phyloP scores from a whole-genome alignment of 192 early-diverging fungal species.

The Pecoramyces ruminantium region DNA sequence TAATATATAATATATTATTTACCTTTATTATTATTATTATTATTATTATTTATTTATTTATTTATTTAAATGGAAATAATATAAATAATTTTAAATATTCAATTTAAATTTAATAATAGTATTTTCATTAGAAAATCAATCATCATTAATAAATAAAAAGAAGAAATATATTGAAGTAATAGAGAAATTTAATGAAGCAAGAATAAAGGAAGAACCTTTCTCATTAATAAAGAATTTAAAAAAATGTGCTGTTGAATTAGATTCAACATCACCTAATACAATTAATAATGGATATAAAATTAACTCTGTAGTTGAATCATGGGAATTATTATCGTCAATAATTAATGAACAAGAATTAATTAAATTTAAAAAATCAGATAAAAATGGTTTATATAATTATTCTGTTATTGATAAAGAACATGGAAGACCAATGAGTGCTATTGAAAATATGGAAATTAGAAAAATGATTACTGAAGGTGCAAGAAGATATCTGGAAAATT shows the following conservation, averaged over 20 bases:
- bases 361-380: not conserved
- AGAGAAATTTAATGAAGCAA: not conserved
- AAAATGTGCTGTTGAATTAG: not conserved
- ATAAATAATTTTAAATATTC: too few species aligned
- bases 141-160: not conserved
- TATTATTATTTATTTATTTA: too few species aligned
- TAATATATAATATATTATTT: too few species aligned
- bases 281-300: not conserved
- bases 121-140: not conserved
- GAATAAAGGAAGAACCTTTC: not conserved
- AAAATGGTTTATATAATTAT: not conserved
- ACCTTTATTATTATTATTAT: too few species aligned
- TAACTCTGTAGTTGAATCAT: not conserved
- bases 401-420: not conserved
- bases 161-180: not conserved
- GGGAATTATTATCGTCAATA: not conserved
- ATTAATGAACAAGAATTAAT: not conserved
- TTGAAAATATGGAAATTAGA: not conserved
- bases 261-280: not conserved
- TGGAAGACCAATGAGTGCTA: not conserved
- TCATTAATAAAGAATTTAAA: not conserved
- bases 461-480: not conserved
- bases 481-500: not conserved
- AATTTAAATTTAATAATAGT: not conserved
- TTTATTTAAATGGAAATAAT: too few species aligned